A percentile compares a stretch with the other conserved stretches of the same genome.
phyloP scores from a whole-genome alignment of 1,284 basidiomycete genomes.

The Exobasidium rhododendri region DNA sequence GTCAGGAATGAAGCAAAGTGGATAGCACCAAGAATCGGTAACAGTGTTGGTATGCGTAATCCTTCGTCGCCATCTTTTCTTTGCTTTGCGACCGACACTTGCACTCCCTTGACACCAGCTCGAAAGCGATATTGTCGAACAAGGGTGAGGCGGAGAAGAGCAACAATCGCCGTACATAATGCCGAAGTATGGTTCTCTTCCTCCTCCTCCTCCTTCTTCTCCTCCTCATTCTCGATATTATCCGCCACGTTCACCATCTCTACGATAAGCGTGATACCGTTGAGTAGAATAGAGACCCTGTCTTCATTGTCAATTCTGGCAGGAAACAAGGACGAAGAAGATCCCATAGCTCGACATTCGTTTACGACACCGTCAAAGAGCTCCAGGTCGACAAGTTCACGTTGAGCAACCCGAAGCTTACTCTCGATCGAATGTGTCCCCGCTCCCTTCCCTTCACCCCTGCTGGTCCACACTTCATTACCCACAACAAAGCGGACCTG shows the following conservation, averaged over 20 bases:
- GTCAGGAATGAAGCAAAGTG: constrained; percentile 32
- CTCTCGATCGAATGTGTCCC: constrained; percentile 18
- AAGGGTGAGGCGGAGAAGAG: neutral
- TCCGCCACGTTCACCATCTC: constrained; percentile 11
- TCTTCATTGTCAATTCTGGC: constrained; percentile 20
- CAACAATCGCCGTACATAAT: constrained; percentile 3
- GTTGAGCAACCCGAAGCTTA: constrained; percentile 33
- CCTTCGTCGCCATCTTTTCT: constrained; percentile 11
- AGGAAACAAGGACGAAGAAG: neutral
- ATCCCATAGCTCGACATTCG: constrained; percentile 24
- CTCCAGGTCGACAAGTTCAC: constrained; percentile 36
- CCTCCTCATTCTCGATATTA: neutral
- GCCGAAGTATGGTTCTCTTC: neutral
- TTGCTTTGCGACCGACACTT: constrained; percentile 14
- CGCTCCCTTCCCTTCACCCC: neutral
- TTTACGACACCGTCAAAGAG: constrained; percentile 35
- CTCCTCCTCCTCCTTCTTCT: neutral
- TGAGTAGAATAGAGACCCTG: constrained; percentile 29
- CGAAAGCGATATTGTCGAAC: neutral
- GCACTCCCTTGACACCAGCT: neutral
- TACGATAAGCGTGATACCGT: constrained; percentile 21
- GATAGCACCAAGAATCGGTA: constrained; percentile 19
- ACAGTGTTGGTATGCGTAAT: constrained; percentile 18
- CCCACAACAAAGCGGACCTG: constrained; percentile 29
- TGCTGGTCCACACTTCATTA: constrained; percentile 28